These are phyloP conservation scores for Plantago lanceolata DNA, from an alignment of 305 asterid species.

Conservation along the genomic window DNA sequence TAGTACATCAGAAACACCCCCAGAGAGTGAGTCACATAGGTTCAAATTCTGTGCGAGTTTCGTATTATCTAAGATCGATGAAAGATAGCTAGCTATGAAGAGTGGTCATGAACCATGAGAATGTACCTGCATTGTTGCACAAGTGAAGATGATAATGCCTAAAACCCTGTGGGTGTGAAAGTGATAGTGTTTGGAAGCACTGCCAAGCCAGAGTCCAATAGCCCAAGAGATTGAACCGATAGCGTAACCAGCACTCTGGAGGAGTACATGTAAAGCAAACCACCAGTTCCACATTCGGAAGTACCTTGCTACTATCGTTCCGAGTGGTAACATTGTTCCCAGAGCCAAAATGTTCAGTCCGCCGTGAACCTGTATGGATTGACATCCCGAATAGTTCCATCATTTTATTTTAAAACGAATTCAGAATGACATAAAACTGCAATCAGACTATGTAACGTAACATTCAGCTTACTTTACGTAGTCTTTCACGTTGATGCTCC, in stretches of 20 bases:
- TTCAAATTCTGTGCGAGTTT: no score
- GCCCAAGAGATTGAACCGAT: conserved; percentile 1
- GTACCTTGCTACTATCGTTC: conserved; percentile 4
- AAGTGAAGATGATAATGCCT: conserved; percentile 6
- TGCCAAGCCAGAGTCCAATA: conserved; percentile 5
- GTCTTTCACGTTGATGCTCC: neutral
- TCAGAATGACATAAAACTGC: neutral
- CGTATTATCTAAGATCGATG: no score
- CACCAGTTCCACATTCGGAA: neutral
- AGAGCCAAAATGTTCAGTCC: neutral
- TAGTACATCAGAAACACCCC: no score
- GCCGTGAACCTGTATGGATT: neutral
- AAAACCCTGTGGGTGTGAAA: conserved; percentile 2
- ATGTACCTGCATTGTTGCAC: conserved; percentile 7
- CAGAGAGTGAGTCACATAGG: no score
- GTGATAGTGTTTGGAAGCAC: neutral
- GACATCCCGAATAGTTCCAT: neutral
- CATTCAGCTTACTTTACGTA: conserved; percentile 4
- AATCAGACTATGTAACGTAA: neutral
- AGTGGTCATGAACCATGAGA: neutral
- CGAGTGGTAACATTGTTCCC: conserved; percentile 1
- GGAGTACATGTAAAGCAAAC: neutral
- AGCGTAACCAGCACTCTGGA: neutral
- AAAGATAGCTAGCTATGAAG: no score
- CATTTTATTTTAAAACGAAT: neutral